Conservation (phyloP, 805 yeast genomes). For the Pichia scutulata region DNA sequence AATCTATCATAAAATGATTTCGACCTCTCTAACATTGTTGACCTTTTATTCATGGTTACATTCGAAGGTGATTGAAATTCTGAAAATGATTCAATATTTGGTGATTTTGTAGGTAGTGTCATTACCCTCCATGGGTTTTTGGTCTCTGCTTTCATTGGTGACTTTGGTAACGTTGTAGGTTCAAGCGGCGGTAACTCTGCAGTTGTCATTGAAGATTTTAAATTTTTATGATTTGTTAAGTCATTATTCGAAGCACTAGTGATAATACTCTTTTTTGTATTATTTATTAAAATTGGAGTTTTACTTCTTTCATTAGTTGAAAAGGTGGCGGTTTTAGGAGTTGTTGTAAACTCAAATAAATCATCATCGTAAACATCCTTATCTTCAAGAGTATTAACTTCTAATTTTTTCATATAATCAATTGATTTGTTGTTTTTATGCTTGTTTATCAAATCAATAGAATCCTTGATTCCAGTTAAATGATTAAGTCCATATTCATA, state of each 20-base stretch:
- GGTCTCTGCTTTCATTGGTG: background rate
- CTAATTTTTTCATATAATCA: conserved; percentile 8
- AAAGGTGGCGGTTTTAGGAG: background rate
- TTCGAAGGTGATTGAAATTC: background rate
- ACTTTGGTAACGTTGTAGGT: background rate
- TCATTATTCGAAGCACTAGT: background rate
- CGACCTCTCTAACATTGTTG: conserved; percentile 3
- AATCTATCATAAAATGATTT: conserved; percentile 15
- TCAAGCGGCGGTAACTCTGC: background rate
- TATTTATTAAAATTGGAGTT: background rate
- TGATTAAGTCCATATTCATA: too few relatives aligned
- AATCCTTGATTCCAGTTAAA: background rate
- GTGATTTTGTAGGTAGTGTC: background rate
- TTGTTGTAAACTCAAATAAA: conserved; percentile 8
- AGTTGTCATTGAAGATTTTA: background rate
- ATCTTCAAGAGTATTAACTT: background rate
- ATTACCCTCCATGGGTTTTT: background rate
- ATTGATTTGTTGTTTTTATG: background rate
- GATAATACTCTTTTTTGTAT: background rate
- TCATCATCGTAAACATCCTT: conserved; percentile 5
- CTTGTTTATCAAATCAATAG: background rate
- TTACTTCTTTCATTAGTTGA: background rate
- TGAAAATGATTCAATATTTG: background rate
- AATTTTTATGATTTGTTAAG: background rate
- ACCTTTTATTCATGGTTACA: background rate